A percentile compares a stretch with the other conserved stretches of the same genome.
Conservation (phyloP, 116 monocot species). For the Thalassia testudinum region DNA sequence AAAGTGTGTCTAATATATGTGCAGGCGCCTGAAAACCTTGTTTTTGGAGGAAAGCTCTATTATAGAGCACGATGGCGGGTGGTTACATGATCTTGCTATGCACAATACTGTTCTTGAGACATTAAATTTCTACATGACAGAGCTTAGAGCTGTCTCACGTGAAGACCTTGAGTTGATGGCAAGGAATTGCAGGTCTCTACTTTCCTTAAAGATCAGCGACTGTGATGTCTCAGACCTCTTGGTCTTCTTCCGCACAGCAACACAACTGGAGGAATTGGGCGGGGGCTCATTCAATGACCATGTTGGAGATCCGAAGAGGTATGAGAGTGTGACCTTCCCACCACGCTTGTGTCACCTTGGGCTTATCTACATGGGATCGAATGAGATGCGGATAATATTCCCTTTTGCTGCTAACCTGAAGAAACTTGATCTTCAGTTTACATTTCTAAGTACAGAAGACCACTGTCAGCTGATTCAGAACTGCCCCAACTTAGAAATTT, state of each 20-base stretch:
- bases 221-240: slow-evolving; percentile 50
- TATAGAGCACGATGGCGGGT: slow-evolving; percentile 34
- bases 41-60: slow-evolving; percentile 76
- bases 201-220: slow-evolving; percentile 72
- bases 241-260: slow-evolving; percentile 37
- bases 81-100: slow-evolving; percentile 67
- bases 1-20: too few relatives aligned
- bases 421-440: slow-evolving; percentile 81
- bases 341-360: slow-evolving; percentile 39
- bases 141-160: slow-evolving; percentile 29
- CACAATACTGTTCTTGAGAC: slow-evolving; percentile 52
- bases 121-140: slow-evolving; percentile 84
- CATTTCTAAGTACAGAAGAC: slow-evolving; percentile 83
- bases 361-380: slow-evolving; percentile 51
- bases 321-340: slow-evolving; percentile 41
- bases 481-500: slow-evolving; percentile 74
- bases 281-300: slow-evolving; percentile 77
- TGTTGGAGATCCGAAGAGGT: slow-evolving; percentile 19
- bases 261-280: slow-evolving; percentile 61
- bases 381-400: slow-evolving; percentile 59
- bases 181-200: slow-evolving; percentile 39
- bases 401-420: slow-evolving; percentile 59
- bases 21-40: slow-evolving; percentile 58
- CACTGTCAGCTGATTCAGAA: slow-evolving; percentile 84
- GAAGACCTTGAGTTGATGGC: slow-evolving; percentile 68